Evolutionary conservation across 768 basidiomycete genomes (phyloP), one percentile per base, ranked within the genome.

Genomic region (Ephemerocybe angulata): DNA sequence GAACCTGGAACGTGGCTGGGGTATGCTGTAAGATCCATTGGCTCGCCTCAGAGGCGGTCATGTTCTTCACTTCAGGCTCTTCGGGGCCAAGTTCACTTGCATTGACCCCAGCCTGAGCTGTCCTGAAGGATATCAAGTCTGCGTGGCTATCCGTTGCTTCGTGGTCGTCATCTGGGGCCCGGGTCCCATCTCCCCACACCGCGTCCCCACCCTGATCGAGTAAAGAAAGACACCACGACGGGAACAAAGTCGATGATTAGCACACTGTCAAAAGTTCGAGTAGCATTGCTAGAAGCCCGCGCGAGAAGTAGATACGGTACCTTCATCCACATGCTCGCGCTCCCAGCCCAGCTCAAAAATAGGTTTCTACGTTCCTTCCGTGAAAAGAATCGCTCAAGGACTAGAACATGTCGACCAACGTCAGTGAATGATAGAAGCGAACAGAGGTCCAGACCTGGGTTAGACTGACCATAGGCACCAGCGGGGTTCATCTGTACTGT

Each of bases 321-420:
- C 81, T 95, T 96, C 57, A 95, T 81, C 93, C 93, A 95, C 84
- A 94, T 82, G 60, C 90, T 90, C 22, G 89, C 93, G 59, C 91
- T 88, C 29, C 95, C 95, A 6, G 92, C 92, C 96, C 96, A 99
- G 64, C 87, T 90, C 27, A 93, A 80, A 76, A 99, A 98, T 11
- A 99, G 77, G 49, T 82, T 85, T 56, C 90, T 90, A 0, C 96
- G 81, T 68, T 99, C 97, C 41, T 80, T 85, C 35, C 92, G 78
- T 0, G 91, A 94, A 68, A 99, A 98, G 75, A 97, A 95, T 31
- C 86, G 81, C 62, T 91, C 89, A 5, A 90, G 76, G 1, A 93
- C 88, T 91, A 54, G 13, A 53, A 24, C 33, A 25, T 6, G 22
- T 54, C 46, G 28, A 49, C n/a, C 19, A 56, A 30, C 8, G 22